Percentiles rank a stretch among this genome's conserved stretches.
Conservation (phyloP, 108 stramenopile species). For the Chaetoceros tenuissimus region DNA sequence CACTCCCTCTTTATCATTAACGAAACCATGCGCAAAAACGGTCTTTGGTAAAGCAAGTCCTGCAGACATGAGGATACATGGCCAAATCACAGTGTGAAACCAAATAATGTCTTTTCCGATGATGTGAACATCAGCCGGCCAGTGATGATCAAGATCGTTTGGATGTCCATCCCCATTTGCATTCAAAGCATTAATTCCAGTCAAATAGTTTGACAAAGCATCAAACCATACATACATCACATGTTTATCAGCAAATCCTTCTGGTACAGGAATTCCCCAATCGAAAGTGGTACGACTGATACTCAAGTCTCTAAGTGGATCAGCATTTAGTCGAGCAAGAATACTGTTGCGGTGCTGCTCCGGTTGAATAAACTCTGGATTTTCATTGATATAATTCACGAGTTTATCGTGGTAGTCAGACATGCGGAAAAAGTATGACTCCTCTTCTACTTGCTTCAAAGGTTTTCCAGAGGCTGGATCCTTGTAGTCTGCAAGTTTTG, state of each 20-base stretch:
- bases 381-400: slow-evolving; percentile 66
- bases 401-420: slow-evolving; percentile 81
- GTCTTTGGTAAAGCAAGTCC: slow-evolving; percentile 82
- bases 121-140: slow-evolving; percentile 94
- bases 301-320: slow-evolving; percentile 83
- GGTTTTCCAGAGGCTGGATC: slow-evolving; percentile 86
- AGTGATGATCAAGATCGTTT: slow-evolving; percentile 60
- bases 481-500: slow-evolving; percentile 76
- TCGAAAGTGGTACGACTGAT: slow-evolving; percentile 93
- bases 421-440: slow-evolving; percentile 98
- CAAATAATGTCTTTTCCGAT: slow-evolving; percentile 99
- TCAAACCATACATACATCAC: slow-evolving; percentile 99
- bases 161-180: slow-evolving; percentile 35
- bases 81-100: slow-evolving; percentile 99
- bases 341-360: slow-evolving; percentile 82
- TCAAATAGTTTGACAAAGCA: slow-evolving; percentile 95
- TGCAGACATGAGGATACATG: slow-evolving; percentile 95
- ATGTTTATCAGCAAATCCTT: slow-evolving; percentile 82
- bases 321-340: slow-evolving; percentile 67
- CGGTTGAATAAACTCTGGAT: slow-evolving; percentile 92
- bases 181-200: slow-evolving; percentile 79
- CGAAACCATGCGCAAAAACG: slow-evolving; percentile 96
- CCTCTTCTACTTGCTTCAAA: slow-evolving; percentile 91
- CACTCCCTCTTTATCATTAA: slow-evolving; percentile 92
- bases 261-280: slow-evolving; percentile 95